Base-by-base conservation (phyloP, 306 rosid species). In the Oemleria cerasiformis region DNA sequence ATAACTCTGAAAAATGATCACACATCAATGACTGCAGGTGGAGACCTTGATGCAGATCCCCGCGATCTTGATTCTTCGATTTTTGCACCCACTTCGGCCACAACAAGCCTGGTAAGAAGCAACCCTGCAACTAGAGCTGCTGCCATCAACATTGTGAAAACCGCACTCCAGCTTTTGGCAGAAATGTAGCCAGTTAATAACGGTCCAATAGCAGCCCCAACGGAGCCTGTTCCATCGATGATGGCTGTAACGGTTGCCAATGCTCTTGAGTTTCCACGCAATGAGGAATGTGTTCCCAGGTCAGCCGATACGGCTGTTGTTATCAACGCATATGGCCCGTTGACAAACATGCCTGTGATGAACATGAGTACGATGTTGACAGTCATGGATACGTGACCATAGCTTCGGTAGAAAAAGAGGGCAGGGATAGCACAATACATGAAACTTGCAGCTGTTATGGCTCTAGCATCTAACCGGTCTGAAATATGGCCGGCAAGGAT, bases 401-500 rank as follows among this genome's bases (percentile, higher is more conserved):
- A 91, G 65, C 81, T 83, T 70, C 99, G 79, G 62, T 91, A 95
- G 72, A 86, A 89, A 85, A 78, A 95, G 75, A 95, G 92, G 2
- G 97, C 96, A 0, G 99, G 99, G 43, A 95, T 95, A 17, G 99
- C 96, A 84, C 97, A 92, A 72, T 95, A 95, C 99, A 88, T 95
- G 88, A 95, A 95, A 86, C 97, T 91, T 39, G 99, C 97, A 48
- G 97, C 99, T 45, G 99, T 95, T 71, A 89, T 89, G 38, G 99
- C 99, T 83, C 99, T 85, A n/a, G 96, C 99, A 9, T 70, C 74
- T 71, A 95, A 73, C 38, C 77, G 95, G 79, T 95, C 99, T 0
- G 99, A 95, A 70, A 95, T 88, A 85, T 89, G 90, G 48, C 99
- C 99, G 0, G 99, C 99, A 21, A 95, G 88, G 74, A 95, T 86